Evolutionary conservation across 371 early-diverging fungal genomes (phyloP).

Genomic region (Mortierella sp.): DNA sequence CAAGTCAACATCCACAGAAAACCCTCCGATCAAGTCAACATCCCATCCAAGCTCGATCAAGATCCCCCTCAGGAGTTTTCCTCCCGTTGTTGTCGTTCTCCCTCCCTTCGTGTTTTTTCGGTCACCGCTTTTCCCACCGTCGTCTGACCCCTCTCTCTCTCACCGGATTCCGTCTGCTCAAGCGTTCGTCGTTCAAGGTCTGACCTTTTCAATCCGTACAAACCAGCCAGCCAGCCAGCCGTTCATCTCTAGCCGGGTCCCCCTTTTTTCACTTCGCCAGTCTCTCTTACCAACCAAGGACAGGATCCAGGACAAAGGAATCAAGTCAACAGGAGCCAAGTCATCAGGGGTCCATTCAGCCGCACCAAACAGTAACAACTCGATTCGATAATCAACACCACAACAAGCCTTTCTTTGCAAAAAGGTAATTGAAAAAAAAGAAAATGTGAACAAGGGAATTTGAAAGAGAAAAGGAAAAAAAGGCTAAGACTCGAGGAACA

Average conservation of each 20-base stretch:
- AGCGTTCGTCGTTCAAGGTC: too few relatives aligned
- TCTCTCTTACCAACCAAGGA: not conserved
- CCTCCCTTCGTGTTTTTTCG: not conserved
- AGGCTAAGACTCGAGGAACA: slow-evolving; percentile 10
- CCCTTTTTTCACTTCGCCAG: too few relatives aligned
- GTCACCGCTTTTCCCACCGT: not conserved
- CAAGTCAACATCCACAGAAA: not conserved
- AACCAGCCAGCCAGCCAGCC: not conserved
- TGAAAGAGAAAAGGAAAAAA: not conserved
- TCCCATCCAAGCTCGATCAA: not conserved
- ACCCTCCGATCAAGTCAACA: too few relatives aligned
- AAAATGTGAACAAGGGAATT: not conserved
- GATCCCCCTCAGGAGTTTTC: not conserved
- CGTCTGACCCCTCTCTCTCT: not conserved
- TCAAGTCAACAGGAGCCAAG: not conserved
- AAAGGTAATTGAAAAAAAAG: slow-evolving; percentile 1
- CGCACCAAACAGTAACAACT: not conserved
- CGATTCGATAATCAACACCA: not conserved
- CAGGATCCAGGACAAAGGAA: slow-evolving; percentile 13
- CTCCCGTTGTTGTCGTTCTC: not conserved
- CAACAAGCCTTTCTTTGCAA: slow-evolving; percentile 2
- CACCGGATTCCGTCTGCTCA: too few relatives aligned
- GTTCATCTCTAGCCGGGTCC: not conserved
- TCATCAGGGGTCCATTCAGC: not conserved
- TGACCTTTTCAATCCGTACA: too few relatives aligned